Percentiles rank a stretch among this genome's conserved stretches.
Evolutionary conservation across 768 basidiomycete species (phyloP).

Genomic region (Rhizopogon vinicolor): DNA sequence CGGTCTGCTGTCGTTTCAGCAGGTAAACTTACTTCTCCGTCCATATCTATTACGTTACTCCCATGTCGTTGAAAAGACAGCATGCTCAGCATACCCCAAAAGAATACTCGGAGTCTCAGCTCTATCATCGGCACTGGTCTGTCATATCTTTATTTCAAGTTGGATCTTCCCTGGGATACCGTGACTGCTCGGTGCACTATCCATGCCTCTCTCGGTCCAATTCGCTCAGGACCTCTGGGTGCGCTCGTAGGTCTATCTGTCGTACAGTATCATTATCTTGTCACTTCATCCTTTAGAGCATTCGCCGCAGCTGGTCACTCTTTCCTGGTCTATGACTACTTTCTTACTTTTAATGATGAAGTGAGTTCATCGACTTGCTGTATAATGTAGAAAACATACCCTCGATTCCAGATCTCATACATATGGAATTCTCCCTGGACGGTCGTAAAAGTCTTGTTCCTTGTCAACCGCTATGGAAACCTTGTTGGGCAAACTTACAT

Average conservation of each 20-base stretch:
- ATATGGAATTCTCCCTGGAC: conserved; percentile 11
- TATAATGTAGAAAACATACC: conserved; percentile 8
- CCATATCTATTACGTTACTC: neutral
- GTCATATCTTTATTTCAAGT: too few species aligned
- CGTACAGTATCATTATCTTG: neutral
- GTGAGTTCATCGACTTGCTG: conserved; percentile 12
- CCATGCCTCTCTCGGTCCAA: neutral
- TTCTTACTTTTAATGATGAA: conserved; percentile 23
- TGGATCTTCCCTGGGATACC: neutral
- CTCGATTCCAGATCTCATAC: neutral
- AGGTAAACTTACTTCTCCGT: neutral
- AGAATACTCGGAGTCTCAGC: too few species aligned
- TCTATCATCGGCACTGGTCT: too few species aligned
- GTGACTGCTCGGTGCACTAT: too few species aligned
- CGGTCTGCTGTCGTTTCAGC: neutral
- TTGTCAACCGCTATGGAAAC: conserved; percentile 13
- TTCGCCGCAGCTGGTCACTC: conserved; percentile 13
- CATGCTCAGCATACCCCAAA: neutral
- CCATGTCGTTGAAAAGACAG: neutral
- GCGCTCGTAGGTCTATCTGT: neutral
- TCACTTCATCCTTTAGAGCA: neutral
- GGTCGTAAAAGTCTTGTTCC: conserved; percentile 11
- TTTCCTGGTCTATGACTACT: conserved; percentile 22
- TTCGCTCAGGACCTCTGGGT: neutral
- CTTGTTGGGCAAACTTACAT: conserved; percentile 16